These are phyloP conservation scores for Mortierella sp. DNA, from an alignment of 371 early-diverging fungal genomes.

Conservation along the genomic window DNA sequence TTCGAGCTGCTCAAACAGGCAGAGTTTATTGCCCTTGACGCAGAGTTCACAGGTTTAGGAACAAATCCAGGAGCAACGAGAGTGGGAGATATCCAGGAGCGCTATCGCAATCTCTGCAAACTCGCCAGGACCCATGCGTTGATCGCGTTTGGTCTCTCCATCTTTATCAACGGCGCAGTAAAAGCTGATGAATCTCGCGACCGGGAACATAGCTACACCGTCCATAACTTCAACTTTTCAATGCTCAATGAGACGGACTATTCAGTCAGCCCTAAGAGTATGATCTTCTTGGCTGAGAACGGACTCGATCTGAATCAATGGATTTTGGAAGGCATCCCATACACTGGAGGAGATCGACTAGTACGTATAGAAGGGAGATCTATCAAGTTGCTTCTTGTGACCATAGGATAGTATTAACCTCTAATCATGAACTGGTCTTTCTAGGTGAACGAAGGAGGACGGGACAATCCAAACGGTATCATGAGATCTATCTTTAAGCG, in stretches of 20 bases:
- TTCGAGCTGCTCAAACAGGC: constrained; percentile 57
- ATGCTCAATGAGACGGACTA: constrained; percentile 59
- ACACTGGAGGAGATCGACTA: constrained; percentile 60
- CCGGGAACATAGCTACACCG: constrained; percentile 33
- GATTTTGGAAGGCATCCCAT: constrained; percentile 80
- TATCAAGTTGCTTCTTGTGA: too few species aligned
- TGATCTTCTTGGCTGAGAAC: constrained; percentile 81
- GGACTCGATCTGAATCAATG: constrained; percentile 87
- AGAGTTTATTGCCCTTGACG: constrained; percentile 83
- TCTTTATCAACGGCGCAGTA: constrained; percentile 54
- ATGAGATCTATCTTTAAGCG: constrained; percentile 61
- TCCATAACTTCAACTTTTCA: constrained; percentile 69
- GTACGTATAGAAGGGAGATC: constrained; percentile 21
- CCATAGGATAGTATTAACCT: too few species aligned
- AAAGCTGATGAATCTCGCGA: neutral
- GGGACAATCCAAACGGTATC: constrained; percentile 51
- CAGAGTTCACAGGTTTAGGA: constrained; percentile 90
- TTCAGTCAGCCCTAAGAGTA: constrained; percentile 70
- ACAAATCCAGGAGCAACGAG: constrained; percentile 42
- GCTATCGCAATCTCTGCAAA: constrained; percentile 75
- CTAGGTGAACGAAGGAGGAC: constrained; percentile 41
- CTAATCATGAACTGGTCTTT: too few species aligned
- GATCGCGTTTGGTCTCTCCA: constrained; percentile 82
- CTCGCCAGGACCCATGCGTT: constrained; percentile 78
- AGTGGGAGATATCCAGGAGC: constrained; percentile 72